Evolutionary conservation across 306 rosid species (phyloP).

Genomic region (Fragaria nilgerrensis): DNA sequence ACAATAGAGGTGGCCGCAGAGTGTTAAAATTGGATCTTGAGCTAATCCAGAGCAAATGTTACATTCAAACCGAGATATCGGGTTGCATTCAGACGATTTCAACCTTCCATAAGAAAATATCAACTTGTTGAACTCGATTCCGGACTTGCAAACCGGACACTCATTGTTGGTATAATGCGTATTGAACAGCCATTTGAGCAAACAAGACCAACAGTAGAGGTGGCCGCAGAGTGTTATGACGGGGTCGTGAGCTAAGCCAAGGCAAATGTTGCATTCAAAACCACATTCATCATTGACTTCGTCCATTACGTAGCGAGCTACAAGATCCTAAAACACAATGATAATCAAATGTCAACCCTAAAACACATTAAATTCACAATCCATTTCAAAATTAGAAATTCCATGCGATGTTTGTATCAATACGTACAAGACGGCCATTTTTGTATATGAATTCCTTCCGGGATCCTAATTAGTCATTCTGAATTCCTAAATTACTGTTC

Average conservation of each 20-base stretch:
- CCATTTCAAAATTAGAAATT: not conserved
- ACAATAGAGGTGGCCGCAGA: conserved; percentile 20
- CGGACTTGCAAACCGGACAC: conserved; percentile 16
- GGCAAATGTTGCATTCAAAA: conserved; percentile 27
- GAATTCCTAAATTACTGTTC: too few species aligned
- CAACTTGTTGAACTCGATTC: conserved; percentile 8
- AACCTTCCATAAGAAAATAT: conserved; percentile 13
- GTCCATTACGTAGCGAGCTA: not conserved
- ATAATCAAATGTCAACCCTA: not conserved
- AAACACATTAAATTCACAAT: not conserved
- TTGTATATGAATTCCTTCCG: too few species aligned
- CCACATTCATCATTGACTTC: not conserved
- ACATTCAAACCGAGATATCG: not conserved
- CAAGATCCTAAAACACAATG: not conserved
- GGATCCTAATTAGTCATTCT: too few species aligned
- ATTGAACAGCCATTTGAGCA: conserved; percentile 19
- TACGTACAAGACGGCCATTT: too few species aligned
- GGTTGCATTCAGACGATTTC: not conserved
- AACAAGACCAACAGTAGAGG: conserved; percentile 29
- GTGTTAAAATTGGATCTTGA: not conserved
- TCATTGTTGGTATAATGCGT: not conserved
- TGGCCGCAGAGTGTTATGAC: conserved; percentile 29
- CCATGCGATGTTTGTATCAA: not conserved
- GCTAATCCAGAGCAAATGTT: conserved; percentile 5
- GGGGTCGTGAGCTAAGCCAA: conserved; percentile 18